Evolutionary conservation across 2,329 filamentous ascomycete genomes (phyloP).

Genomic region (Colletotrichum gigasporum): DNA sequence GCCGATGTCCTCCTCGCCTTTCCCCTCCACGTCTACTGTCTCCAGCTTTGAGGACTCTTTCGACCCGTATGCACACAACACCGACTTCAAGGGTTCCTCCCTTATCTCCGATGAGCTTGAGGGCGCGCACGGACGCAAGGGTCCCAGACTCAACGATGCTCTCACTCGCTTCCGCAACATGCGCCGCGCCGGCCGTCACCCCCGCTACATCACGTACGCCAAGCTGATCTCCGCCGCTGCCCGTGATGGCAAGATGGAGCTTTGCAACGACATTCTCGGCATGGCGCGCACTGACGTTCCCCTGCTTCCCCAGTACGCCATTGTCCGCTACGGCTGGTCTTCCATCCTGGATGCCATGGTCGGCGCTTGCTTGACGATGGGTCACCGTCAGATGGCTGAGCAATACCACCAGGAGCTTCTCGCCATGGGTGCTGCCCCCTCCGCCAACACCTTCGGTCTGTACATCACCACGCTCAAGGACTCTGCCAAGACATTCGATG

Average conservation of each 20-base stretch:
- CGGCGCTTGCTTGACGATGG: slow-evolving; percentile 85
- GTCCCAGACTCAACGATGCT: slow-evolving; percentile 80
- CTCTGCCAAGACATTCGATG: slow-evolving; percentile 96
- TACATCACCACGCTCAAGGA: slow-evolving; percentile 99
- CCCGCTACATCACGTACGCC: slow-evolving; percentile 95
- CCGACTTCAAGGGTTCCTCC: slow-evolving; percentile 92
- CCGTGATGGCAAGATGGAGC: slow-evolving; percentile 81
- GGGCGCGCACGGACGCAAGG: slow-evolving; percentile 77
- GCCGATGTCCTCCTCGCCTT: slow-evolving; percentile 61
- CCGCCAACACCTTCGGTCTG: slow-evolving; percentile 96
- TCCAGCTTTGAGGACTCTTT: slow-evolving; percentile 81
- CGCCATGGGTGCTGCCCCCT: slow-evolving; percentile 89
- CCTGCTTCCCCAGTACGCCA: slow-evolving; percentile 81
- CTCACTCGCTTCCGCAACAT: slow-evolving; percentile 90
- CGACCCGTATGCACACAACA: slow-evolving; percentile 90
- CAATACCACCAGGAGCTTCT: slow-evolving; percentile 92
- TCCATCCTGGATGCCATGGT: slow-evolving; percentile 97
- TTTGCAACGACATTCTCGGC: slow-evolving; percentile 86
- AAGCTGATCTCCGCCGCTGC: slow-evolving; percentile 93
- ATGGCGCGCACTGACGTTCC: slow-evolving; percentile 93
- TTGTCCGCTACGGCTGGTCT: slow-evolving; percentile 95
- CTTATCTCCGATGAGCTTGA: slow-evolving; percentile 91
- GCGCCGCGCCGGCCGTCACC: slow-evolving; percentile 88
- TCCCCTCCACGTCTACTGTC: slow-evolving; percentile 63
- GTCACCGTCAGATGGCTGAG: slow-evolving; percentile 82